Base-by-base conservation (phyloP, 768 basidiomycete genomes). In the Rubroboletus satanas region DNA sequence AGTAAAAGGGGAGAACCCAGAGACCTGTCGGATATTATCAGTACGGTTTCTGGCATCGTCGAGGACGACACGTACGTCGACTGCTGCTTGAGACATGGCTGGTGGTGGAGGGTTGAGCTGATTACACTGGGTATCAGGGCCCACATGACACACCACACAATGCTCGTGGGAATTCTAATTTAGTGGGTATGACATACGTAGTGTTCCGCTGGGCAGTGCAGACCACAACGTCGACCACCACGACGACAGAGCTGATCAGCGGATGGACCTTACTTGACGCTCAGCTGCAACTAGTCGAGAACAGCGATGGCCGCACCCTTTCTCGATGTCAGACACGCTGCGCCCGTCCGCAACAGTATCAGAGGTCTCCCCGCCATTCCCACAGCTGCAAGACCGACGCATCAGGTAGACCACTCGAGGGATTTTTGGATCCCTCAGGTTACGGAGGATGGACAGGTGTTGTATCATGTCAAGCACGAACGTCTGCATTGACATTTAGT, bases 361-460 rank as follows among this genome's bases (percentile, higher is more conserved):
- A 61, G 68, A 58, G 70, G 66, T 11, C 66, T 70, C 18, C 68
- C 68, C n/a, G 62, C 66, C 29, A 58, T 70, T 39, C 68, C 68
- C 39, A 43, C 56, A 18, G 33, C 39, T 18, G 10, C 59, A 15
- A 26, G n/a, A 12, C 41, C 31, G 7, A n/a, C 53, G 0, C 43
- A 65, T 17, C 51, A 46, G 3, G 46, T 55, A 3, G 42, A 60
- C 45, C 51, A 45, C 28, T 77, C 80, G 17, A 83, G 78, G 61
- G 89, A 95, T 62, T 94, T 87, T 68, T 98, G 95, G 95, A 85
- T 94, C 61, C 95, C 95, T 10, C 83, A 87, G 64, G 83, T 96
- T 46, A 86, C 89, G 2, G 70, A 78, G 14, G 82, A 88, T 58
- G 90, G 92, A 56, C 90, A 90, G 82, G 93, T 93, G 62, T 60